A percentile compares a stretch with the other conserved stretches of the same genome.
phyloP scores from a whole-genome alignment of 2,329 filamentous ascomycete genomes.

The Aspergillus candidus region DNA sequence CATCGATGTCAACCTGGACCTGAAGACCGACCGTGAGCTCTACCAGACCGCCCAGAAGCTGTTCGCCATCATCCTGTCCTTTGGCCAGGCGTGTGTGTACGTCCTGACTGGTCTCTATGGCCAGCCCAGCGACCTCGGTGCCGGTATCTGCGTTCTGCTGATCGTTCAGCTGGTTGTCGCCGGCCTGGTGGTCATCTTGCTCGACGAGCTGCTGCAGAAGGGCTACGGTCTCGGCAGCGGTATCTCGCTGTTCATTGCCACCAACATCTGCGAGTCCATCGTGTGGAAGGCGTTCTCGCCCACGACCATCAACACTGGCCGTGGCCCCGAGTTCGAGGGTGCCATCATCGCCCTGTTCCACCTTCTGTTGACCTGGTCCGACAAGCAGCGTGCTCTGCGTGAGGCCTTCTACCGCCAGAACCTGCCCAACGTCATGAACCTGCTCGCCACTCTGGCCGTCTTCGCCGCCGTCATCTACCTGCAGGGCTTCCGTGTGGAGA shows the following conservation, averaged over 20 bases:
- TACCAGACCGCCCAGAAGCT: conserved; percentile 99
- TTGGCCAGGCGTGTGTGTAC: conserved; percentile 95
- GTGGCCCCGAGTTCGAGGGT: conserved; percentile 98
- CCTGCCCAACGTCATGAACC: conserved; percentile 98
- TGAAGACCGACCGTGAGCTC: conserved; percentile 98
- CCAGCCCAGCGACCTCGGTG: conserved; percentile 90
- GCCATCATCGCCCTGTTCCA: conserved; percentile 97
- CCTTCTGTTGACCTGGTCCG: conserved; percentile 94
- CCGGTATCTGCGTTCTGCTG: conserved; percentile 95
- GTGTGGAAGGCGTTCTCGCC: conserved; percentile 99
- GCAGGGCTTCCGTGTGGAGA: conserved; percentile 98
- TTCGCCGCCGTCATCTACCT: conserved; percentile 99
- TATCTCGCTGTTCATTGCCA: conserved; percentile 99
- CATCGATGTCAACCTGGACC: conserved; percentile 99
- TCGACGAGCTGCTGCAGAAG: conserved; percentile 98
- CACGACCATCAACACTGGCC: conserved; percentile 97
- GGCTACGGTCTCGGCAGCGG: conserved; percentile 97
- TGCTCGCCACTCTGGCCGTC: conserved; percentile 84
- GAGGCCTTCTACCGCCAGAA: conserved; percentile 99
- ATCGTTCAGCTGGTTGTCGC: conserved; percentile 97
- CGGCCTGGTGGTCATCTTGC: conserved; percentile 96
- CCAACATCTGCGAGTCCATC: conserved; percentile 99
- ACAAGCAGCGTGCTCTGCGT: conserved; percentile 97
- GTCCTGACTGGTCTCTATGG: conserved; percentile 98
- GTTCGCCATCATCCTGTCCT: conserved; percentile 93